Base-by-base conservation (phyloP, 495 filamentous ascomycete genomes). In the Trichoderma gamsii region DNA sequence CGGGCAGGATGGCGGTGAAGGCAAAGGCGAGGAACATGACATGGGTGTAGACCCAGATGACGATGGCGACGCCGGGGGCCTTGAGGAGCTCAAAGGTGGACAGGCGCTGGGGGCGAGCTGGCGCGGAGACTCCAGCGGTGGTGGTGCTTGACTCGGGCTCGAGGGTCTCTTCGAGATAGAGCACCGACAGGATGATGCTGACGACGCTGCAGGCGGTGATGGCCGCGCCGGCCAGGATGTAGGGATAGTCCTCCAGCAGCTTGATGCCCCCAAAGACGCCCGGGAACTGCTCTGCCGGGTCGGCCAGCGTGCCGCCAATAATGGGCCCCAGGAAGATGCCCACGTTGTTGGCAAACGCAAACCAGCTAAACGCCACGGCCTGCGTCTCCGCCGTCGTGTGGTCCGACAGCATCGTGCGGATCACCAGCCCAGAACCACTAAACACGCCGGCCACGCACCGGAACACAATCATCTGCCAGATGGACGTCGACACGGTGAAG, bases 391-490 rank as follows among this genome's bases (percentile, higher is more conserved):
- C 73, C 6, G 87, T 88, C 76, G 84, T 88, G 72, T 86, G 86
- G 77, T 92, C 89, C 43, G 85, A 82, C 65, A 92, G 81, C 87
- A 91, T 90, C 35, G 89, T 84, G 21, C 89, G 83, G 64, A 91
- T 82, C 15, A 88, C 91, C 68, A 90, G 83, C 68, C 89, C 81
- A 38, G 84, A 88, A 0, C 89, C 89, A 0, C 86, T 86, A 72
- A 91, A 91, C 11, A 89, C 73, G 3, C 89, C 89, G 21, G 88
- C 87, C 18, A 85, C 69, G 69, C 86, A 90, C 29, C 89, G 80
- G 68, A 86, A 86, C 51, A 88, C 52, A 6, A 89, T 80, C 88
- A 92, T 90, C 76, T 90, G 84, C 77, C 80, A 81, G 65, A 91
- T 81, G 18, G 77, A 80, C 65, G 75, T 79, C 63, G 86, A 85